Conservation (phyloP, 768 basidiomycete genomes). For the Mrakia blollopis region DNA sequence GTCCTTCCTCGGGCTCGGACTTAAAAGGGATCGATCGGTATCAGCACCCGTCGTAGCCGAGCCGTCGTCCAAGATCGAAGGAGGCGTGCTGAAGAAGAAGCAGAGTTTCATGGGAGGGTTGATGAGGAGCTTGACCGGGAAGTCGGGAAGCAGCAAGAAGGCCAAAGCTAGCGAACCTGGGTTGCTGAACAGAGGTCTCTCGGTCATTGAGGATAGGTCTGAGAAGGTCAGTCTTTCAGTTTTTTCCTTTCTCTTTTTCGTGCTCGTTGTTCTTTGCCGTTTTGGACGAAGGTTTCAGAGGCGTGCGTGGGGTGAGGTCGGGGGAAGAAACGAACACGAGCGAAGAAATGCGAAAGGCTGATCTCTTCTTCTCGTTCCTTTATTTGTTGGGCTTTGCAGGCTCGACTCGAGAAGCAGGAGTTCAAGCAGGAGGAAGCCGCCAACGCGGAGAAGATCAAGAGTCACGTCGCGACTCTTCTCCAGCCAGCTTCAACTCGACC, state of each 20-base stretch:
- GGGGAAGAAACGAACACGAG: not conserved
- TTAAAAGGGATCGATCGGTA: not conserved
- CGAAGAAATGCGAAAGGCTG: not conserved
- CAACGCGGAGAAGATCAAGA: not conserved
- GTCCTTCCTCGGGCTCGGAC: constrained; percentile 1
- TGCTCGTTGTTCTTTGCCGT: no score
- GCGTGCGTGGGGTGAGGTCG: no score
- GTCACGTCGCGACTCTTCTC: not conserved
- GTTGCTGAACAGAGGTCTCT: not conserved
- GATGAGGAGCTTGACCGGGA: not conserved
- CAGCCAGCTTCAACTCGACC: not conserved
- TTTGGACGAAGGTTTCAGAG: no score
- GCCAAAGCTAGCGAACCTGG: not conserved
- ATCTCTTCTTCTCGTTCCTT: not conserved
- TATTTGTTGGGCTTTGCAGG: not conserved
- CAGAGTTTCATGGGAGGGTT: not conserved
- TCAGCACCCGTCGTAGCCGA: not conserved
- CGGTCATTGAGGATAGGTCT: not conserved
- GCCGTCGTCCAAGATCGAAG: not conserved
- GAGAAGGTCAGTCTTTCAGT: no score
- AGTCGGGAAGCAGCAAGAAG: not conserved
- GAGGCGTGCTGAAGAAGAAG: not conserved
- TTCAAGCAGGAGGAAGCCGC: not conserved
- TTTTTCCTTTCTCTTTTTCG: no score
- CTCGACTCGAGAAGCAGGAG: not conserved